Evolutionary conservation across 2,329 filamentous ascomycete species (phyloP), one percentile per base, ranked within the genome.

Genomic region (Rutstroemia sp.): DNA sequence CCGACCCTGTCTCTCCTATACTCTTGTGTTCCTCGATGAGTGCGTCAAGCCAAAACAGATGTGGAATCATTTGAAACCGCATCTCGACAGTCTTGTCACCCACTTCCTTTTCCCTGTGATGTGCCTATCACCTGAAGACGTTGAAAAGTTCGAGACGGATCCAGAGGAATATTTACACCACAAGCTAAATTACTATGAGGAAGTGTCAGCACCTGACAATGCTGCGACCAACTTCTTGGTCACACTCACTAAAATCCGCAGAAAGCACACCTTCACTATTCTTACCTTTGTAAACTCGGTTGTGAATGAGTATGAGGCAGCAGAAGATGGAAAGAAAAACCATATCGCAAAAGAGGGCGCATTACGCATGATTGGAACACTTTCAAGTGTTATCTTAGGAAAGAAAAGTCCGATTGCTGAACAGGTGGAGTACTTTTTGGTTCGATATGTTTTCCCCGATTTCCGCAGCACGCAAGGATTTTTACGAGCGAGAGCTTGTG

Each of bases 391-490:
- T 52, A 95, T 99, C 49, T 79, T 99, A 38, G 90, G 91, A 65
- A 99, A 97, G 80, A 97, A 97, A 80, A 96, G 92, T 69, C 94
- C 94, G 1, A 96, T 99, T 63, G 94, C 92, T 38, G 88, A 96
- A 69, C 91, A 97, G 72, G 92, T 97, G 57, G 94, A 99, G 73
- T 96, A 96, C 73, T 99, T 99, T 79, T 88, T 99, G 64, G 92
- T 97, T 53, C 88, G 92, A 68, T 95, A 97, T 69, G 94, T 99
- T 57, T 97, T 99, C 77, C 94, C 94, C 48, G 94, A 99, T 69
- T 99, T 99, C 77, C 86, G 90, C 65, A 97, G 90, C 73, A 79
- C 84, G 14, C 89, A 95, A 69, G 94, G 92, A 38, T 97, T 92
- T 75, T 83, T 99, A 49, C 88, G 94, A 57, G 94, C 94, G 37